Percentiles rank a stretch among this genome's conserved stretches.
phyloP scores from a whole-genome alignment of 805 yeast species.

The Saccharomycopsis schoenii region DNA sequence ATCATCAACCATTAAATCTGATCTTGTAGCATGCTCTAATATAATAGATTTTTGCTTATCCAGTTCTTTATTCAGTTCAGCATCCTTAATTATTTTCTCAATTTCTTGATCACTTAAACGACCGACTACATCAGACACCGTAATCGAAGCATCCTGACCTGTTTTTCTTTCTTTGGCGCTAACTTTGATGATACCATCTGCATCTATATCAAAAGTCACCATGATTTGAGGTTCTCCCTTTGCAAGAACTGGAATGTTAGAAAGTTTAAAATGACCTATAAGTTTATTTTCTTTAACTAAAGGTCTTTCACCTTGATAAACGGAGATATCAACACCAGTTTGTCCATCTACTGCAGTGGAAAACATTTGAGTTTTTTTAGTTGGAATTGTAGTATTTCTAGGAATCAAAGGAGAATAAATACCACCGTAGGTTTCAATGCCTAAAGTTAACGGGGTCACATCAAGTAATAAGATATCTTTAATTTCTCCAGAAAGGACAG shows the following conservation, averaged over 20 bases:
- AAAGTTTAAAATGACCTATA: conserved; percentile 63
- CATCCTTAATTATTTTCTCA: conserved; percentile 52
- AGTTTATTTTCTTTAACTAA: conserved; percentile 68
- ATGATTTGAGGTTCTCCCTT: conserved; percentile 75
- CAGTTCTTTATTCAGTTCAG: conserved; percentile 47
- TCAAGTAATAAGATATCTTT: conserved; percentile 69
- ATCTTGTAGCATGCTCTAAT: conserved; percentile 66
- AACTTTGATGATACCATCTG: conserved; percentile 75
- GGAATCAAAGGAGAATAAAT: conserved; percentile 71
- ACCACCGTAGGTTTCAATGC: conserved; percentile 81
- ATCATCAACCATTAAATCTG: conserved; percentile 74
- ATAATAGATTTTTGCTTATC: conserved; percentile 53
- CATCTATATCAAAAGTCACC: conserved; percentile 71
- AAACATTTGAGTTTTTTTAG: conserved; percentile 61
- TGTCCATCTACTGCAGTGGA: conserved; percentile 82
- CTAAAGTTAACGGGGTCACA: conserved; percentile 75
- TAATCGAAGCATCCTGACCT: conserved; percentile 65
- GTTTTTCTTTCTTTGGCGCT: conserved; percentile 74
- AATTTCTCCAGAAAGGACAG: conserved; percentile 73
- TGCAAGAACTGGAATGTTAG: conserved; percentile 66
- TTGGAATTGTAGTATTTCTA: conserved; percentile 69
- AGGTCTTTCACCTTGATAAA: conserved; percentile 74
- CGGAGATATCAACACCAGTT: conserved; percentile 72
- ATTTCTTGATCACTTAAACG: conserved; percentile 58
- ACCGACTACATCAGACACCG: conserved; percentile 62